Evolutionary conservation across 495 filamentous ascomycete species (phyloP), one percentile per base, ranked within the genome.

Genomic region (Astrothelium subdiscretum): DNA sequence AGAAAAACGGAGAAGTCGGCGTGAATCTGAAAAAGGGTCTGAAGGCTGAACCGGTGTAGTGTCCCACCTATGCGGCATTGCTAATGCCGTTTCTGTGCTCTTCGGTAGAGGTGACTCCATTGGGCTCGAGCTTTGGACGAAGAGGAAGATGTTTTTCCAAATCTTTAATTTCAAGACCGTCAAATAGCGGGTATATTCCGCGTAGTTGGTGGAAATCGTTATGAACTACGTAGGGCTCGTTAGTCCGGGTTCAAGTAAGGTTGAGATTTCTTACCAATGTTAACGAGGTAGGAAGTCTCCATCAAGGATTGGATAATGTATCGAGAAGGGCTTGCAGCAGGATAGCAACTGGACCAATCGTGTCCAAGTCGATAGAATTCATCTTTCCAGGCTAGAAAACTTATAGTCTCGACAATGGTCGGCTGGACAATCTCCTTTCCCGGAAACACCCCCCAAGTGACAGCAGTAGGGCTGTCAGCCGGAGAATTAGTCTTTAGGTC

Each of bases 381-480:
- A 66, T 99, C 95, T 77, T 96, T 96, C 95, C 95, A 99, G 29
- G 95, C 95, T 60, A 99, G 74, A 82, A 99, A 99, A 75, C 89
- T 94, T 74, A 97, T 85, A 6, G 90, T 95, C 76, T 99, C 95
- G 54, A 97, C 92, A 64, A 99, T 95, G n/a, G 95, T 99, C 12
- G 95, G 95, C 72, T 99, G 95, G 51, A 99, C 91, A 70, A 99
- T 97, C 74, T 99, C 95, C 71, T 96, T 94, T 35, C 94, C 94
- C 12, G 95, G 92, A 77, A 97, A 99, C 51, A 97, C 95, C 74
- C 95, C 95, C 95, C 95, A 99, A 3, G 95, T 99, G 58, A 99
- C 85, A 12, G 95, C 95, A 68, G 97, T 99, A 27, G 95, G 95
- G 15, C 88, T 90, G 52, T 92, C 90, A 40, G 83, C 84, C 27